Percentiles rank a stretch among this genome's conserved stretches.
phyloP scores from a whole-genome alignment of 2,329 filamentous ascomycete species.

The Penicillium sp. region DNA sequence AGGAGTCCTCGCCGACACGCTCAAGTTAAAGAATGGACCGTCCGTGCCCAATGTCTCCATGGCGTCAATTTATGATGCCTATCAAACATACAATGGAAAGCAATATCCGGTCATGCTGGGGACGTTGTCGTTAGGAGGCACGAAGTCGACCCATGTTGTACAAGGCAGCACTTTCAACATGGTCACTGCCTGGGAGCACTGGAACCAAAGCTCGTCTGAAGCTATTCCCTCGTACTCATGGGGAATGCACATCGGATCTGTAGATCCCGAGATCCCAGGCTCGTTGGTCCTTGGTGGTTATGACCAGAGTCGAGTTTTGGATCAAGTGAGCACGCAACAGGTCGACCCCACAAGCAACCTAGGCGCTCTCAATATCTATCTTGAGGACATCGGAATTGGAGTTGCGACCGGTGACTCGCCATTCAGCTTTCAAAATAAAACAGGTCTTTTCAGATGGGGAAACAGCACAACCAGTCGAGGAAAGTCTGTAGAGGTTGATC shows the following conservation, averaged over 20 bases:
- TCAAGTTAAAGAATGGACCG: constrained; percentile 2
- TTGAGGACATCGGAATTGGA: constrained; percentile 46
- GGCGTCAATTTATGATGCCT: constrained; percentile 17
- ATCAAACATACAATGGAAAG: constrained; percentile 23
- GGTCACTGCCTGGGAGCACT: constrained; percentile 15
- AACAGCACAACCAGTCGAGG: constrained; percentile 29
- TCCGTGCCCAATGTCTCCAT: constrained; percentile 21
- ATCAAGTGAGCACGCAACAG: constrained; percentile 21
- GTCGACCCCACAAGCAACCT: constrained; percentile 14
- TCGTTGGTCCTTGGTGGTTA: constrained; percentile 47
- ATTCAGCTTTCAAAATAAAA: constrained; percentile 32
- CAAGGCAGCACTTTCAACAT: constrained; percentile 11
- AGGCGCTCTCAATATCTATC: constrained; percentile 16
- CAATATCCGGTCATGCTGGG: constrained; percentile 21
- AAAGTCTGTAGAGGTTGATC: constrained; percentile 32
- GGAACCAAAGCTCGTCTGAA: constrained; percentile 10
- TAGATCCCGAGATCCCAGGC: constrained; percentile 30
- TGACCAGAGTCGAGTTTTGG: constrained; percentile 43
- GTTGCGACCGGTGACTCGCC: constrained; percentile 45
- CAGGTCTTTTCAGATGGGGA: constrained; percentile 30
- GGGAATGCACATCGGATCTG: constrained; percentile 47
- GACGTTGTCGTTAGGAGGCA: constrained; percentile 19
- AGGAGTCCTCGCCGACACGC: constrained; percentile 9
- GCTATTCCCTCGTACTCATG: constrained; percentile 43
- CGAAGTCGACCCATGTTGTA: constrained; percentile 3